phyloP scores from a whole-genome alignment of 306 rosid species.

The Cucurbita ficifolia region DNA sequence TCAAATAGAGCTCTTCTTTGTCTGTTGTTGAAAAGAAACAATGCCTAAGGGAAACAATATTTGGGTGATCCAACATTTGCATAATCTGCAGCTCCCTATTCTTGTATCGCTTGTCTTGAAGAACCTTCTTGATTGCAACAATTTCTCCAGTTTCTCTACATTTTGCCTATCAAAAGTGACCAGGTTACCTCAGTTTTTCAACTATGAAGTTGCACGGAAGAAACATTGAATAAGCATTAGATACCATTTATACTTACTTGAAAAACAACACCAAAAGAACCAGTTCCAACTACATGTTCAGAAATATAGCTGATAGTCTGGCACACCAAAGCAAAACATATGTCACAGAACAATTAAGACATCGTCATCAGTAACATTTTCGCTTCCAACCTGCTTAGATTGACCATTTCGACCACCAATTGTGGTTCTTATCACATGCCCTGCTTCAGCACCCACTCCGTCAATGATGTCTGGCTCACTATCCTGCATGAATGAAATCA shows the following conservation, averaged over 20 bases:
- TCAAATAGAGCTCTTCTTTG: slow-evolving; percentile 85
- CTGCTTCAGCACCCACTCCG: slow-evolving; percentile 86
- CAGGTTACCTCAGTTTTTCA: neutral
- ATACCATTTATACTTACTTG: slow-evolving; percentile 39
- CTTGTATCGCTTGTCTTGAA: slow-evolving; percentile 97
- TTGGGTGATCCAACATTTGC: slow-evolving; percentile 99
- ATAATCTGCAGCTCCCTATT: slow-evolving; percentile 93
- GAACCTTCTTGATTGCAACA: slow-evolving; percentile 97
- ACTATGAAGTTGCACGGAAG: neutral
- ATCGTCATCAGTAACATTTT: neutral
- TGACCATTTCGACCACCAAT: slow-evolving; percentile 78
- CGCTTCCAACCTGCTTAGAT: slow-evolving; percentile 59
- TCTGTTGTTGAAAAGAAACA: slow-evolving; percentile 87
- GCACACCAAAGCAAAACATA: slow-evolving; percentile 12
- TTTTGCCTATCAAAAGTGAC: slow-evolving; percentile 50
- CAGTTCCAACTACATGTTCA: slow-evolving; percentile 91
- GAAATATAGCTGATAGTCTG: slow-evolving; percentile 79
- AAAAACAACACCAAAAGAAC: slow-evolving; percentile 92
- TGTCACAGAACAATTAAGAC: neutral
- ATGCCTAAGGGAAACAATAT: slow-evolving; percentile 78
- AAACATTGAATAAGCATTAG: neutral
- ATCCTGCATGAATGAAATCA: slow-evolving; percentile 39
- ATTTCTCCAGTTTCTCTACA: slow-evolving; percentile 98
- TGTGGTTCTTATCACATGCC: slow-evolving; percentile 80
- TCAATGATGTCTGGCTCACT: slow-evolving; percentile 78